These are phyloP conservation scores for Diplodia corticola DNA, from an alignment of 2,329 filamentous ascomycete species.

Conservation along the genomic window DNA sequence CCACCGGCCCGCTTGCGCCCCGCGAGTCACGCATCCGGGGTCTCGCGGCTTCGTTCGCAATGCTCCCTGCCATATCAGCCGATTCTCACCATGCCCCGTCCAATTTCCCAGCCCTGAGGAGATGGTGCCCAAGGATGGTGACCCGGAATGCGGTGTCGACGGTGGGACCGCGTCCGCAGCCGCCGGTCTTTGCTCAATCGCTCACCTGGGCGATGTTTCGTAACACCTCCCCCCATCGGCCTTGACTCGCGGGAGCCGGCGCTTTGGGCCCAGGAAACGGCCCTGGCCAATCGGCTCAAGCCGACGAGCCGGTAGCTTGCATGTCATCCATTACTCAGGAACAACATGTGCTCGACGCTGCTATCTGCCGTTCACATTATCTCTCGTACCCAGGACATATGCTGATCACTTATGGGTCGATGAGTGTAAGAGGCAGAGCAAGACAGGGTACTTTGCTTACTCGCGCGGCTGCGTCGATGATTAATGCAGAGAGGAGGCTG, in stretches of 20 bases:
- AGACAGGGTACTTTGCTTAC: background rate
- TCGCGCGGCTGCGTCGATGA: constrained; percentile 11
- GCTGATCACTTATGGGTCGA: background rate
- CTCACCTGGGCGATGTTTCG: background rate
- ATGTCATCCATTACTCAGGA: constrained; percentile 1
- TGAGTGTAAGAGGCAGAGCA: background rate
- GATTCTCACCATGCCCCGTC: constrained; percentile 1
- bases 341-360: background rate
- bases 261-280: background rate
- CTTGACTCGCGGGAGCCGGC: background rate
- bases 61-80: background rate
- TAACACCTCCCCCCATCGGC: constrained; percentile 1
- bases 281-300: background rate
- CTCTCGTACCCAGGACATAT: background rate
- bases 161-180: constrained; percentile 7
- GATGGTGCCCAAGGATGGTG: background rate
- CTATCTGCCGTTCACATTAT: background rate
- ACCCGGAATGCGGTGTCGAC: constrained; percentile 18
- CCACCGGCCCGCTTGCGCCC: background rate
- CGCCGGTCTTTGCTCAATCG: background rate
- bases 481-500: background rate
- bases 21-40: constrained; percentile 7
- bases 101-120: background rate
- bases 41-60: background rate
- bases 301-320: background rate